Base-by-base conservation (phyloP, 441 rosid species). In the Arabidopsis lyrata region DNA sequence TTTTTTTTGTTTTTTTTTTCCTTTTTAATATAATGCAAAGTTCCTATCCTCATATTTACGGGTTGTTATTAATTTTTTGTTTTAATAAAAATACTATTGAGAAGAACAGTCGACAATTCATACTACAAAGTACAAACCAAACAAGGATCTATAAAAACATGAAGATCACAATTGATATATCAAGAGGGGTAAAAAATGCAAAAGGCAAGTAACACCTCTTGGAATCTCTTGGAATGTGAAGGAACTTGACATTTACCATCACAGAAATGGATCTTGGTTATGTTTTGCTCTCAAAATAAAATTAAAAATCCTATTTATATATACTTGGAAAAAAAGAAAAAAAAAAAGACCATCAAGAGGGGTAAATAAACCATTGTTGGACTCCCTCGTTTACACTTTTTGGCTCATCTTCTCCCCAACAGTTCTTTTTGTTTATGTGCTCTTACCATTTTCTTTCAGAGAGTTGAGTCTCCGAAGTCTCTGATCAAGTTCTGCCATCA, bases 401-500 rank as follows among this genome's bases (percentile, higher is more conserved):
- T 15, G 62, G 55, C 61, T 76, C 79, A 56, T 56, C 67, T 64
- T 76, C 72, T 70, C 62, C 68, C 66, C 72, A 48, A 47, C 50
- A 55, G 59, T 31, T 36, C 15, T 35, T n/a, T 14, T 57, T 11
- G n/a, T 18, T 76, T 12, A 34, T 50, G 72, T 58, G 63, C 42
- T 71, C 35, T 71, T 77, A 1, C 77, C 85, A 68, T 66, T 87
- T 78, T 69, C 67, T 76, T 80, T 87, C 22, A 85, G 75, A 13
- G 97, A 85, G 83, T 91, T 88, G 59, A 93, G 84, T 74, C 97
- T 80, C 82, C 95, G 83, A 65, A 90, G 78, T 84, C 99, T 86
- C 84, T 90, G 92, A 76, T 93, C 97, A 31, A 91, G 91, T 83
- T 95, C 99, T 24, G 97, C 96, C 96, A 90, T 84, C 52, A 95